Percentiles rank a stretch among this genome's conserved stretches.
These are phyloP conservation scores for Globisporangium barbulae DNA, from an alignment of 352 stramenopile genomes.

Conservation along the genomic window DNA sequence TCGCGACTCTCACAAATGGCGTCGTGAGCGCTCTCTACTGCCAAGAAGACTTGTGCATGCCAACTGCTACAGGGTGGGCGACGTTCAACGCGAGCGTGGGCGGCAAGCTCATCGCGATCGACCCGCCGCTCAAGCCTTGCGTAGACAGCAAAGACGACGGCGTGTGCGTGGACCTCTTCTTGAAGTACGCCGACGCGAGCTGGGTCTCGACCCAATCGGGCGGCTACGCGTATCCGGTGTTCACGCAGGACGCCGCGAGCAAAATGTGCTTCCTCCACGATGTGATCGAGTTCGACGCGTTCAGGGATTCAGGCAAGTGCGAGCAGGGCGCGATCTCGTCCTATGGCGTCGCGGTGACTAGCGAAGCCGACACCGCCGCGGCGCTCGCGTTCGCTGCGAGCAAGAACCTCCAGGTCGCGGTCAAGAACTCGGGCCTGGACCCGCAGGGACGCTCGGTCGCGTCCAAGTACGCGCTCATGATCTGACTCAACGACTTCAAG, in stretches of 20 bases:
- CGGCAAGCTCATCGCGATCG: slow-evolving; percentile 3
- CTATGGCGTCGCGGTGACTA: slow-evolving; percentile 1
- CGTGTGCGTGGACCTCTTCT: slow-evolving; percentile 2
- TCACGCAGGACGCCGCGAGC: background rate
- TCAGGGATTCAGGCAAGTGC: background rate
- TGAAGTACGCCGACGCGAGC: background rate
- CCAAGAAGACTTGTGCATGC: background rate
- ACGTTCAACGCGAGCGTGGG: background rate
- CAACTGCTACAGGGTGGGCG: background rate
- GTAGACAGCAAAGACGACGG: background rate
- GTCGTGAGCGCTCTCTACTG: background rate
- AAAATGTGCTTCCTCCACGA: slow-evolving; percentile 9
- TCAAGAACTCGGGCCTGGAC: slow-evolving; percentile 10
- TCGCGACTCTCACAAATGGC: background rate
- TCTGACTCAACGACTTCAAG: slow-evolving; percentile 1
- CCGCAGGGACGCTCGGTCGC: slow-evolving; percentile 10
- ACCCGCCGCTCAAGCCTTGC: slow-evolving; percentile 11
- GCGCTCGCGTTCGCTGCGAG: slow-evolving; percentile 1
- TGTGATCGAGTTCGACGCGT: background rate
- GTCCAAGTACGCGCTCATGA: slow-evolving; percentile 15
- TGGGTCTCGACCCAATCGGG: slow-evolving; percentile 5
- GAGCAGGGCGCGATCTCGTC: slow-evolving; percentile 7
- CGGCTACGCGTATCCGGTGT: slow-evolving; percentile 10
- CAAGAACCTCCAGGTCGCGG: slow-evolving; percentile 6
- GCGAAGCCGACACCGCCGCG: background rate